Evolutionary conservation across 2,329 filamentous ascomycete genomes (phyloP).

Genomic region (Paracamarosporium sp.): DNA sequence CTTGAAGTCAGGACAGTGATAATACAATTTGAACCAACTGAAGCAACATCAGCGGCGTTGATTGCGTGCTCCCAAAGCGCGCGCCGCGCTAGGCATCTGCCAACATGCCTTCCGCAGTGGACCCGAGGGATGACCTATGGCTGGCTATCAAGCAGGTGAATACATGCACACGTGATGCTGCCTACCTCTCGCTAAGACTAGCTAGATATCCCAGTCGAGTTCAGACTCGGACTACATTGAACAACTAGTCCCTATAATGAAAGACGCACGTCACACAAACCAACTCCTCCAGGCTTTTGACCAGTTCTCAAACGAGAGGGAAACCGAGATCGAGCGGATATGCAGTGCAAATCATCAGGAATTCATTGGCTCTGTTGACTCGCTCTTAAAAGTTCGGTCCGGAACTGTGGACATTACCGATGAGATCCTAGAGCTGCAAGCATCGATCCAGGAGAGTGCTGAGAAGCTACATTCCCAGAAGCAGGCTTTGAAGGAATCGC

Average conservation of each 20-base stretch:
- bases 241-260: constrained; percentile 91
- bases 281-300: constrained; percentile 79
- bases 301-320: constrained; percentile 83
- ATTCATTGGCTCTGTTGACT: constrained; percentile 91
- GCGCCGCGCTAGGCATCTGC: constrained; percentile 12
- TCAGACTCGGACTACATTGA: constrained; percentile 95
- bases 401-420: constrained; percentile 86
- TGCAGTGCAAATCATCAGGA: constrained; percentile 97
- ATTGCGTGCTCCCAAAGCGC: background rate
- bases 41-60: background rate
- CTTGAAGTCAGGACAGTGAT: background rate
- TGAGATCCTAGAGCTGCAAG: constrained; percentile 90
- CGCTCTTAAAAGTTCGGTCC: constrained; percentile 89
- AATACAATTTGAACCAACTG: background rate
- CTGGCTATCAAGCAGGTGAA: constrained; percentile 58
- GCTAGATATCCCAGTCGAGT: constrained; percentile 87
- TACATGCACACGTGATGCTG: background rate
- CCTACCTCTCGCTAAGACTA: constrained; percentile 14
- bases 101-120: constrained; percentile 46
- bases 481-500: constrained; percentile 89
- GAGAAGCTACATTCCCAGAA: constrained; percentile 95
- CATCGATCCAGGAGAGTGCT: constrained; percentile 93
- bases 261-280: constrained; percentile 82
- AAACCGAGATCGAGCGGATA: constrained; percentile 90
- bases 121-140: constrained; percentile 56